Evolutionary conservation across 2,329 filamentous ascomycete genomes (phyloP).

Genomic region (Rhytidhysteron rufulum): DNA sequence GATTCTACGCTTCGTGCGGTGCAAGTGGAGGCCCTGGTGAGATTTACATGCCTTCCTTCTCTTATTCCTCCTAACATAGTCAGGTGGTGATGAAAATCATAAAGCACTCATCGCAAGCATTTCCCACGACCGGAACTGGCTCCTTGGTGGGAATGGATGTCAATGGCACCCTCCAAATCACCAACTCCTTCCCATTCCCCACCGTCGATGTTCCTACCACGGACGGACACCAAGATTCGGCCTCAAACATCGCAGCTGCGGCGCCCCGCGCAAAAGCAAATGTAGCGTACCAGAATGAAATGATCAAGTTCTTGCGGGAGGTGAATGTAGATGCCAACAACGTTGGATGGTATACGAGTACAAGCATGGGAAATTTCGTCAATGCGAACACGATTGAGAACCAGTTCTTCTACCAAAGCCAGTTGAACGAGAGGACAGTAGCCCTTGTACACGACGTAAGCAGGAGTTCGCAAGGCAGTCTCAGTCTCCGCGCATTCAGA

Average conservation of each 20-base stretch:
- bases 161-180: constrained; percentile 77
- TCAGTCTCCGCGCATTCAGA: constrained; percentile 88
- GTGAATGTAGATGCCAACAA: constrained; percentile 98
- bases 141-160: constrained; percentile 92
- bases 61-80: constrained; percentile 12
- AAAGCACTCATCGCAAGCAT: constrained; percentile 84
- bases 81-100: constrained; percentile 97
- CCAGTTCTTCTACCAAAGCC: constrained; percentile 94
- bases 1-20: constrained; percentile 70
- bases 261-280: constrained; percentile 92
- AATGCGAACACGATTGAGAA: constrained; percentile 96
- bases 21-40: constrained; percentile 90
- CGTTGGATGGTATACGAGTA: constrained; percentile 97
- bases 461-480: constrained; percentile 85
- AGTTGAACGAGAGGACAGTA: constrained; percentile 78
- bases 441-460: constrained; percentile 93
- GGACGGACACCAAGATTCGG: constrained; percentile 31
- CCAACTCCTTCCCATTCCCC: constrained; percentile 93
- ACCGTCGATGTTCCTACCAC: constrained; percentile 67
- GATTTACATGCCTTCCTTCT: constrained; percentile 29
- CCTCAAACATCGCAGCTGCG: constrained; percentile 67
- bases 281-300: constrained; percentile 84
- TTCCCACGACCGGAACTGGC: constrained; percentile 85
- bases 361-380: constrained; percentile 98
- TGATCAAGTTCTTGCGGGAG: constrained; percentile 94